phyloP scores from a whole-genome alignment of 75 land plant species.

The Cupressus sempervirens region DNA sequence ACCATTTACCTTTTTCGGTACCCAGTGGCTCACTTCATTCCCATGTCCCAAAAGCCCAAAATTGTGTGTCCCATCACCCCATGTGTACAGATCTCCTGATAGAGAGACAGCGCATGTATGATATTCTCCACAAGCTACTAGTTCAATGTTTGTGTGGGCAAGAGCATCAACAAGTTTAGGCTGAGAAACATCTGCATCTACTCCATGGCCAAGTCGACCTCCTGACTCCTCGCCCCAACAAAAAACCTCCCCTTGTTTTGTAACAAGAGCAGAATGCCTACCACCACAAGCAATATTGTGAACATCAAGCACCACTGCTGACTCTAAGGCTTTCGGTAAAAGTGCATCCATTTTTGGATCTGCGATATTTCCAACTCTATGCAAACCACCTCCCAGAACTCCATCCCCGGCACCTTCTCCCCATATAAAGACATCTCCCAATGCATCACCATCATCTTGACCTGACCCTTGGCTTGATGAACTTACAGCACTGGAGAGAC shows the following conservation, averaged over 20 bases:
- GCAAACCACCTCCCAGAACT: conserved; percentile 61
- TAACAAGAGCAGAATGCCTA: conserved; percentile 75
- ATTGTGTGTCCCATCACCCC: conserved; percentile 86
- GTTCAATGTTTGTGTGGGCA: conserved; percentile 55
- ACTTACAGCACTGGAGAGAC: conserved; percentile 84
- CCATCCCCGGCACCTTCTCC: conserved; percentile 86
- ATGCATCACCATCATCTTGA: conserved; percentile 86
- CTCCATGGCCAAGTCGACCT: conserved; percentile 88
- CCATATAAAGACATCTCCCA: conserved; percentile 90
- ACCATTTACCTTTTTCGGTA: conserved; percentile 72
- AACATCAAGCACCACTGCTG: conserved; percentile 78
- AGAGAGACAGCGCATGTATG: conserved; percentile 85
- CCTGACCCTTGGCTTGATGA: conserved; percentile 92
- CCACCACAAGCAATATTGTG: conserved; percentile 85
- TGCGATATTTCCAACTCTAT: conserved; percentile 39
- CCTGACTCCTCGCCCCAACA: conserved; percentile 88
- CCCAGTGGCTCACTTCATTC: conserved; percentile 81
- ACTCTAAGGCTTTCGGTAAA: conserved; percentile 71
- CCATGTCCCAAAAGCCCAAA: conserved; percentile 83
- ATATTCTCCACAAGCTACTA: conserved; percentile 82
- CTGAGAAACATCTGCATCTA: conserved; percentile 78
- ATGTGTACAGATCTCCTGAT: conserved; percentile 80
- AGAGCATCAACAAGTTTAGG: conserved; percentile 80
- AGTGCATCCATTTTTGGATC: conserved; percentile 62
- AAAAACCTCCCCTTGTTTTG: conserved; percentile 84